Evolutionary conservation across 352 stramenopile species (phyloP).

Genomic region (Sclerospora graminicola): DNA sequence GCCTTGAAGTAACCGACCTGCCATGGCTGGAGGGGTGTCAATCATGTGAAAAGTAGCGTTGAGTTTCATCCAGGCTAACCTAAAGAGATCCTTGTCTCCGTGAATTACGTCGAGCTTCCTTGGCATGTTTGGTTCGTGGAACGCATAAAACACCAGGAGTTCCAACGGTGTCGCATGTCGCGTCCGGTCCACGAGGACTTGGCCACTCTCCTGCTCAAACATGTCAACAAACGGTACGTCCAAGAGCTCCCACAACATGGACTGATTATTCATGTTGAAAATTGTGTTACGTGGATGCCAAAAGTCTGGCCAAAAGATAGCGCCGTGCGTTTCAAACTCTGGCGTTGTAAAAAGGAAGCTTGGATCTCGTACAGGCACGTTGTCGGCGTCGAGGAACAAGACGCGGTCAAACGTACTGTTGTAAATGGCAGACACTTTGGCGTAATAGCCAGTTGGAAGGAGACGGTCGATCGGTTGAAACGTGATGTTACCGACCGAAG

Average conservation of each 20-base stretch:
- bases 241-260: background rate
- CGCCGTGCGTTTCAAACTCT: slow-evolving; percentile 3
- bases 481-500: slow-evolving; percentile 8
- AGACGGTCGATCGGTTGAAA: slow-evolving; percentile 18
- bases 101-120: slow-evolving; percentile 18
- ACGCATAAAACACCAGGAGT: slow-evolving; percentile 22
- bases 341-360: background rate
- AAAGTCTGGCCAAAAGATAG: slow-evolving; percentile 40
- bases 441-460: slow-evolving; percentile 12
- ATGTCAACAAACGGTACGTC: background rate
- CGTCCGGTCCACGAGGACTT: background rate
- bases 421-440: background rate
- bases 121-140: slow-evolving; percentile 24
- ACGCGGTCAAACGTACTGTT: background rate
- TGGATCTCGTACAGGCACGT: background rate
- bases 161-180: background rate
- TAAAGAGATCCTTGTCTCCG: slow-evolving; percentile 35
- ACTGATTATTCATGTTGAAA: background rate
- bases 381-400: background rate
- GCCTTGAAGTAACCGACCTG: slow-evolving; percentile 14
- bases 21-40: slow-evolving; percentile 27
- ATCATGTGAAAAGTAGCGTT: slow-evolving; percentile 42
- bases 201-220: background rate
- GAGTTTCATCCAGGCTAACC: slow-evolving; percentile 42
- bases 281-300: background rate